Percentiles rank a stretch among this genome's conserved stretches.
These are phyloP conservation scores for Prosopis cineraria DNA, from an alignment of 306 rosid species.

Conservation along the genomic window DNA sequence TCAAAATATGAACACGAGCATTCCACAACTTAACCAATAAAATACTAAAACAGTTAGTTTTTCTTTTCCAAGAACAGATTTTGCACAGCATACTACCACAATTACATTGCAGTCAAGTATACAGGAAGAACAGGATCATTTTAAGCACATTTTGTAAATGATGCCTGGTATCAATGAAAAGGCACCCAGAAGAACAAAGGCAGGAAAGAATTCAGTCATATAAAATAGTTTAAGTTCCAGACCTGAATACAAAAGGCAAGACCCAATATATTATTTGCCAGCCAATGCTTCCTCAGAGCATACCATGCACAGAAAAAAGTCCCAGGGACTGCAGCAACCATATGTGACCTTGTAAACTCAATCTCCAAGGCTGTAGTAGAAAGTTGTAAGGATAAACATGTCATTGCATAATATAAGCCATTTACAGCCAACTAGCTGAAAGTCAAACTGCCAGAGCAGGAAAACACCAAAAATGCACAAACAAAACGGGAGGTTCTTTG, in stretches of 20 bases:
- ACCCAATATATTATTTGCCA: constrained; percentile 93
- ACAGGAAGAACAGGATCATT: neutral
- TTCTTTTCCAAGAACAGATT: neutral
- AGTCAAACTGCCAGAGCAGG: constrained; percentile 24
- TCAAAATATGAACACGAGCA: constrained; percentile 7
- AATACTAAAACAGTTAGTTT: neutral
- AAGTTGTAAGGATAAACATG: constrained; percentile 58
- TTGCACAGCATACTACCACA: neutral
- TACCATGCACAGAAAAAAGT: constrained; percentile 98
- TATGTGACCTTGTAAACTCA: constrained; percentile 93
- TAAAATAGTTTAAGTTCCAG: neutral
- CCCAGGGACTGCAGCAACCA: constrained; percentile 91
- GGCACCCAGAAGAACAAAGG: neutral
- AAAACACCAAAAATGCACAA: neutral
- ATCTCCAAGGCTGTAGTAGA: constrained; percentile 93
- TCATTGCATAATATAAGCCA: constrained; percentile 59
- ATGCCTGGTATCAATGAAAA: neutral
- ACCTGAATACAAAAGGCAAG: constrained; percentile 99
- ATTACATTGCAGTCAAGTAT: neutral
- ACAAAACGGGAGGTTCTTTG: constrained; percentile 2
- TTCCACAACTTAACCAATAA: constrained; percentile 8
- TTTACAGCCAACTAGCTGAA: constrained; percentile 56
- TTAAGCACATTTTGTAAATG: neutral
- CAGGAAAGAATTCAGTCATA: neutral
- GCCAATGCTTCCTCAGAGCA: constrained; percentile 91